A percentile compares a stretch with the other conserved stretches of the same genome.
These are phyloP conservation scores for Corynespora cassiicola DNA, from an alignment of 2,329 filamentous ascomycete species.

Conservation along the genomic window DNA sequence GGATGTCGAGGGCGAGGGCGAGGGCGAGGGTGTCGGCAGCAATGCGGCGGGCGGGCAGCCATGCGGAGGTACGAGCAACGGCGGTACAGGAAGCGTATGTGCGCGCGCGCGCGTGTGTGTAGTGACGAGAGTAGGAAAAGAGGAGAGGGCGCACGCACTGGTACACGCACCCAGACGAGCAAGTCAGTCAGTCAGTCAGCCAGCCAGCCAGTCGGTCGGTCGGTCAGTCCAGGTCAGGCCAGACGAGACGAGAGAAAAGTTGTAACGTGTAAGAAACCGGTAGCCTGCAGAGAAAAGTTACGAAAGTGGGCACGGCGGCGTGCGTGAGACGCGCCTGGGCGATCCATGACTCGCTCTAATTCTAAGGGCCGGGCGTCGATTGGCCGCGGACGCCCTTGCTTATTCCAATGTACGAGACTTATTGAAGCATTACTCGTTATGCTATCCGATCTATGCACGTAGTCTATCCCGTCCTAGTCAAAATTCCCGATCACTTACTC, in stretches of 20 bases:
- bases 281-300: slow-evolving; percentile 15
- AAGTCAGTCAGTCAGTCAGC: no score
- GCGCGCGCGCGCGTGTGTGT: no score
- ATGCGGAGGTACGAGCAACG: no score
- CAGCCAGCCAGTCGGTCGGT: no score
- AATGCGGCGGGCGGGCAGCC: no score
- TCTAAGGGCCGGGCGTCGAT: slow-evolving; percentile 23
- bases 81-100: no score
- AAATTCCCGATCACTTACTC: slow-evolving; percentile 16
- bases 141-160: no score
- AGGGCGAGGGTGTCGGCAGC: no score
- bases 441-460: slow-evolving; percentile 26
- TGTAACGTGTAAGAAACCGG: slow-evolving; percentile 24
- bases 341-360: slow-evolving; percentile 36
- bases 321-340: slow-evolving; percentile 10
- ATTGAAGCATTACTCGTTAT: slow-evolving; percentile 29
- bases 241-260: no score
- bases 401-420: slow-evolving; percentile 31
- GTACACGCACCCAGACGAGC: no score
- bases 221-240: neutral
- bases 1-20: no score
- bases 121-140: no score
- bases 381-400: slow-evolving; percentile 34
- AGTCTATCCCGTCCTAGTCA: slow-evolving; percentile 10
- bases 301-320: slow-evolving; percentile 3